Evolutionary conservation across 768 basidiomycete genomes (phyloP), one percentile per base, ranked within the genome.

Genomic region (Tubosaeta sp.): DNA sequence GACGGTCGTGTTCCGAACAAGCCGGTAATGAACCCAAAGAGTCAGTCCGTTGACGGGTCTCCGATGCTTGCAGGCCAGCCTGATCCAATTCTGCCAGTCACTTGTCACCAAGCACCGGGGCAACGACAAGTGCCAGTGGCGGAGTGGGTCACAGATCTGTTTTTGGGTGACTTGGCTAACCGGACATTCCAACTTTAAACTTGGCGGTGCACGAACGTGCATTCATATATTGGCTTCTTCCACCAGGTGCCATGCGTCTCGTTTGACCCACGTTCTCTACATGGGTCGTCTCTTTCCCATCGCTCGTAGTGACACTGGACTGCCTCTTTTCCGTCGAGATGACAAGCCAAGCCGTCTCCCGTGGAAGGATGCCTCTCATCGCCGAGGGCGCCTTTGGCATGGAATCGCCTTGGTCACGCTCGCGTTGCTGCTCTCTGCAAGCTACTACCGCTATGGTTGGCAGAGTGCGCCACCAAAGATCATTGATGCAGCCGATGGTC

Each of bases 141-240:
- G 32, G 22, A 25, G 47, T 49, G 56, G 34, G 33, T 33, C 39
- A 46, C 50, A 22, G 22, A 19, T 9, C 56, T 32, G 45, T 11
- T 31, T 62, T 53, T 41, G 59, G 62, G 17, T 35, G 29, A 16
- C 12, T 51, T 17, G 35, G 61, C 33, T 2, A 6, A 53, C 13
- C 10, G 45, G 7, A 48, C n/a, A 51, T 48, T 50, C 52, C 52
- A 59, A 31, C 35, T 39, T 51, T 51, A 16, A 19, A 19, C 35
- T 9, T 25, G 38, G 27, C 35, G 25, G 49, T 22, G 26, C 57
- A 65, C 57, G 57, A 65, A 60, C 60, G 63, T 65, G 63, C 57
- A 52, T 54, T 45, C 55, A 39, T 65, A 63, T 53, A 55, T 33
- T 22, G 8, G 14, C 19, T n/a, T 26, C n/a, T 17, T 13, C 42